Conservation (phyloP, 2,329 filamentous ascomycete species). For the Ophiostoma sp. region DNA sequence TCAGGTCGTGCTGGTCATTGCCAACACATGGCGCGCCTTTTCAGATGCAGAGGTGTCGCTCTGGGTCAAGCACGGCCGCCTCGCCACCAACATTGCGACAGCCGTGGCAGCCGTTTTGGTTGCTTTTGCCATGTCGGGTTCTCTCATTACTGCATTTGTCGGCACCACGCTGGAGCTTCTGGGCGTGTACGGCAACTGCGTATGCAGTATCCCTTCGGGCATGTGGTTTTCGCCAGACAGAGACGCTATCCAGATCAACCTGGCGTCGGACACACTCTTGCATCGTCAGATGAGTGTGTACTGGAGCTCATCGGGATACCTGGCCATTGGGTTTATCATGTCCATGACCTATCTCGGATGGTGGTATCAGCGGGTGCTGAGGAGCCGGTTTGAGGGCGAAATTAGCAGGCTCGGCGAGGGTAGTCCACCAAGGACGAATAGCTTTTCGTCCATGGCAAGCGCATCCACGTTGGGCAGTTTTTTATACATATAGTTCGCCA, state of each 20-base stretch:
- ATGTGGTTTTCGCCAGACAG: constrained; percentile 5
- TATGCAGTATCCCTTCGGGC: constrained; percentile 13
- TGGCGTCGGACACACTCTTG: constrained; percentile 14
- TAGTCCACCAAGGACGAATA: not conserved
- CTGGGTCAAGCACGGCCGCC: not conserved
- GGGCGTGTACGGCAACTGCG: constrained; percentile 14
- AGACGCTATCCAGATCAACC: constrained; percentile 2
- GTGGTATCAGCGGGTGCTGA: constrained; percentile 18
- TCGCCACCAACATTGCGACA: not conserved
- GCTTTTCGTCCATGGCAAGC: not conserved
- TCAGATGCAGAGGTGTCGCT: not conserved
- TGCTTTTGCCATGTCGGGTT: not conserved
- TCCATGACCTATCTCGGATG: constrained; percentile 16
- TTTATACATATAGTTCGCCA: not conserved
- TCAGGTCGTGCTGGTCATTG: constrained; percentile 9
- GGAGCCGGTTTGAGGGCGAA: constrained; percentile 13
- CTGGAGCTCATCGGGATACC: constrained; percentile 15
- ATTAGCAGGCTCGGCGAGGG: constrained; percentile 13
- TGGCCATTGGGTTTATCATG: constrained; percentile 13
- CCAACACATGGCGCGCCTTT: constrained; percentile 16
- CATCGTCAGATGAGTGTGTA: constrained; percentile 17
- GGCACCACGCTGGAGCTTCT: constrained; percentile 15
- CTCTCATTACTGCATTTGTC: not conserved
- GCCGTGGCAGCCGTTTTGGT: not conserved
- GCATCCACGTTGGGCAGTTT: not conserved